Conservation (phyloP, 495 filamentous ascomycete genomes). For the Hyaloscypha finlandica region DNA sequence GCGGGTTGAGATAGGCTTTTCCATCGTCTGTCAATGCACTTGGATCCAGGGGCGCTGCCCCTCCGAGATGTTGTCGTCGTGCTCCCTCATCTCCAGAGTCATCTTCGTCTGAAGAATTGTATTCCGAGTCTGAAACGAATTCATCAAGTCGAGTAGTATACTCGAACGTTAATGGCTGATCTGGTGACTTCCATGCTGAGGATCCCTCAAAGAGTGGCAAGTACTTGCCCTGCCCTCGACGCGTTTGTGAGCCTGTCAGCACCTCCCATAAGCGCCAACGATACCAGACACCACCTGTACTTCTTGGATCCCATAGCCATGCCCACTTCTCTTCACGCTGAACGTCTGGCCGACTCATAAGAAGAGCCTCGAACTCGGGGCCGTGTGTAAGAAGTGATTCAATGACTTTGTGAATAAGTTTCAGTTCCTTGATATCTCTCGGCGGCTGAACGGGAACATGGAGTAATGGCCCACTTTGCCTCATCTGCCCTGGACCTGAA, state of each 20-base stretch:
- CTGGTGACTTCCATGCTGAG: constrained; percentile 70
- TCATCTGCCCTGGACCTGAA: constrained; percentile 41
- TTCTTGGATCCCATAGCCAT: constrained; percentile 89
- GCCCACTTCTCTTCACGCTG: constrained; percentile 87
- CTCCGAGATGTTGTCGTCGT: constrained; percentile 52
- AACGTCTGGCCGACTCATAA: constrained; percentile 83
- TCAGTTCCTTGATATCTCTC: constrained; percentile 74
- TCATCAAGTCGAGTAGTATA: constrained; percentile 72
- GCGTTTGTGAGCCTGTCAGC: constrained; percentile 56
- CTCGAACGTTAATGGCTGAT: constrained; percentile 67
- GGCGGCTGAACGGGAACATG: constrained; percentile 78
- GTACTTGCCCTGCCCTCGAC: constrained; percentile 43
- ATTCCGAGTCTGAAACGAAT: constrained; percentile 80
- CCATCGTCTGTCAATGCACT: constrained; percentile 52
- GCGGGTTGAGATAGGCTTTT: constrained; percentile 75
- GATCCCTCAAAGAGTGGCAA: constrained; percentile 69
- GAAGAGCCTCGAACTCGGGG: constrained; percentile 86
- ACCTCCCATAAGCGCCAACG: constrained; percentile 89
- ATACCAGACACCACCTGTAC: constrained; percentile 80
- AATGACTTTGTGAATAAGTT: constrained; percentile 84
- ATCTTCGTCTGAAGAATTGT: constrained; percentile 86
- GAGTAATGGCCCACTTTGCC: constrained; percentile 48
- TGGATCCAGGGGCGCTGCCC: constrained; percentile 49
- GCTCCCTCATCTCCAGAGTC: constrained; percentile 70
- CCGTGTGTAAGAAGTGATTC: constrained; percentile 78